phyloP scores from a whole-genome alignment of 345 rosid species.

The Cardiospermum halicacabum region DNA sequence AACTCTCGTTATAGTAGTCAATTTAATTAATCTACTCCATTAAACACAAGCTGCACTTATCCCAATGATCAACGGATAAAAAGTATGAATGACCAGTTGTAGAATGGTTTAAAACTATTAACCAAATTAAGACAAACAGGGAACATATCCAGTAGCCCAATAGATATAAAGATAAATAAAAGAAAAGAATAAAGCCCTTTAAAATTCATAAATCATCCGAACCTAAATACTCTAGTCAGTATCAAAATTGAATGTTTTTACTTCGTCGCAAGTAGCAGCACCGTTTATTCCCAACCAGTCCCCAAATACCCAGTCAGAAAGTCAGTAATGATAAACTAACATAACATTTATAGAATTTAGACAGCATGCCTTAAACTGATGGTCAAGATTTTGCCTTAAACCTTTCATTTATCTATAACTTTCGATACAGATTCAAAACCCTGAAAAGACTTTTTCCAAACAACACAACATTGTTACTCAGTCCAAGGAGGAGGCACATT shows the following conservation, averaged over 20 bases:
- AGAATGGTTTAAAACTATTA: too few relatives aligned
- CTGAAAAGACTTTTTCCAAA: too few relatives aligned
- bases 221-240: background rate
- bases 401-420: background rate
- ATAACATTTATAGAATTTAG: too few relatives aligned
- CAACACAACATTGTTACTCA: background rate
- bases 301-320: too few relatives aligned
- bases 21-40: too few relatives aligned
- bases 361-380: too few relatives aligned
- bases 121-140: too few relatives aligned
- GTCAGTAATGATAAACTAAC: background rate
- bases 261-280: background rate
- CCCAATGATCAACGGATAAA: too few relatives aligned
- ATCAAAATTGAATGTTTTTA: background rate
- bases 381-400: background rate
- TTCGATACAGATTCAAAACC: background rate
- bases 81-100: too few relatives aligned
- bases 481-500: background rate
- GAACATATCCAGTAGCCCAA: background rate
- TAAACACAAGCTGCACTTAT: too few relatives aligned
- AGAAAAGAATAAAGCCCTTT: background rate
- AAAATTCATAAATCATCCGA: background rate
- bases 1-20: too few relatives aligned
- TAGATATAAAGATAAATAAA: too few relatives aligned
- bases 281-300: background rate